Base-by-base conservation (phyloP, 768 basidiomycete genomes). In the Lentinus brumalis region DNA sequence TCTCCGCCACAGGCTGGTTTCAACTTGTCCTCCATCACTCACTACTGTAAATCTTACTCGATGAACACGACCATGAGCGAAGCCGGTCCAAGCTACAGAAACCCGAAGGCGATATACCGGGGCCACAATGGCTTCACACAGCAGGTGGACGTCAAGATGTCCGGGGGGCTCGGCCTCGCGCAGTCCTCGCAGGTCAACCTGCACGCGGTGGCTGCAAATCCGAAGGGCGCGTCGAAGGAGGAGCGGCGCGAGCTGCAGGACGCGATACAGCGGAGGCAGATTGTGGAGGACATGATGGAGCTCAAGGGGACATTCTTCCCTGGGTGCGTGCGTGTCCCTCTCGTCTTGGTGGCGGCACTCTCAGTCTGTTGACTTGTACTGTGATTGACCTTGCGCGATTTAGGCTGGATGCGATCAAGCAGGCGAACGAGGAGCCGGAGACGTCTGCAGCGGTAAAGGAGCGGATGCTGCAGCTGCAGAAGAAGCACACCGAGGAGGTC, bases 281-380 rank as follows among this genome's bases (percentile, higher is more conserved):
- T 61, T 21, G 68, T 57, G 1, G 66, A 70, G 42, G 56, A 70
- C 21, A 50, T 71, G n/a, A 64, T 73, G 53, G 61, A 68, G 16
- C 58, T 65, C 14, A 61, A 65, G 35, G 71, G 71, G 10, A 61
- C 56, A 0, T 70, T 64, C 54, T 70, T 69, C 42, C 70, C 71
- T 1, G 65, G 70, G 71, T 72, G 39, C 31, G 66, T 60, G 11
- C 5, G 32, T n/a, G 14, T 49, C 46, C 12, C 14, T 12, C 9
- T 14, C 29, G 10, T 45, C 44, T 8, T 49, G 9, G 11, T 15
- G 21, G 46, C 29, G 21, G 12, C 46, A 30, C 46, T 49, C 21
- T 29, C 9, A 14, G 46, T 30, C 11, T 26, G 46, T 7, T n/a
- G 2, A 21, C 40, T 26, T 30, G 31, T 18, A 18, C 29, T 14